Conservation (phyloP, 768 basidiomycete species). For the Termitomyces eurrhizus region DNA sequence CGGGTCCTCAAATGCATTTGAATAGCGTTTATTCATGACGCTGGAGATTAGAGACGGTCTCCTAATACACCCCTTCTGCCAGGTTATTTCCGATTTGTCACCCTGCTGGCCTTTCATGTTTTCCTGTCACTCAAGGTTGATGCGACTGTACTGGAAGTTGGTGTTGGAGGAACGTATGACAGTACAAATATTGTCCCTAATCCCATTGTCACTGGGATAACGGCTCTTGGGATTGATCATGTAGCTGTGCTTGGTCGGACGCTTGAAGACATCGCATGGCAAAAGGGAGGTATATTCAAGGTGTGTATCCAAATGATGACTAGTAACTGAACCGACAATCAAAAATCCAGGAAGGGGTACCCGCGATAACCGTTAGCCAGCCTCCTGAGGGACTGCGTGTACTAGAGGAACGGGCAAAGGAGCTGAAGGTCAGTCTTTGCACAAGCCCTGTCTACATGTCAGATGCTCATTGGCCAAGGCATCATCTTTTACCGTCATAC, state of each 20-base stretch:
- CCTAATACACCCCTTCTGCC: slow-evolving; percentile 69
- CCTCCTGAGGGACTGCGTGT: slow-evolving; percentile 63
- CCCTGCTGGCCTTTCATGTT: slow-evolving; percentile 87
- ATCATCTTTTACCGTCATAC: slow-evolving; percentile 27
- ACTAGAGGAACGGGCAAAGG: slow-evolving; percentile 60
- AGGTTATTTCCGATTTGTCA: slow-evolving; percentile 91
- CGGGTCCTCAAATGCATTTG: slow-evolving; percentile 6
- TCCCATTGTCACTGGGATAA: slow-evolving; percentile 87
- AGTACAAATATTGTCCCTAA: slow-evolving; percentile 93
- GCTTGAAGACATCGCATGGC: slow-evolving; percentile 84
- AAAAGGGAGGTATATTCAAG: slow-evolving; percentile 98
- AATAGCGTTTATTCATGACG: slow-evolving; percentile 1
- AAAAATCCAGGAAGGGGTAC: slow-evolving; percentile 61
- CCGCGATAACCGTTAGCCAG: slow-evolving; percentile 83
- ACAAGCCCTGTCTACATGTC: slow-evolving; percentile 1
- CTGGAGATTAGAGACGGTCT: slow-evolving; percentile 36
- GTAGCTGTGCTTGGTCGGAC: slow-evolving; percentile 84
- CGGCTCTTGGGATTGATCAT: slow-evolving; percentile 92
- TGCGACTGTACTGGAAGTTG: slow-evolving; percentile 93
- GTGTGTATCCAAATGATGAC: slow-evolving; percentile 27
- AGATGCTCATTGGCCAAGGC: slow-evolving; percentile 3
- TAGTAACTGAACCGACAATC: neutral
- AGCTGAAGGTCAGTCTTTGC: slow-evolving; percentile 50
- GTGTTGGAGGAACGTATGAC: slow-evolving; percentile 91
- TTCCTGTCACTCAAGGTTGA: slow-evolving; percentile 83